These are phyloP conservation scores for Rhodotorula taiwanensis DNA, from an alignment of 768 basidiomycete species.

Conservation along the genomic window DNA sequence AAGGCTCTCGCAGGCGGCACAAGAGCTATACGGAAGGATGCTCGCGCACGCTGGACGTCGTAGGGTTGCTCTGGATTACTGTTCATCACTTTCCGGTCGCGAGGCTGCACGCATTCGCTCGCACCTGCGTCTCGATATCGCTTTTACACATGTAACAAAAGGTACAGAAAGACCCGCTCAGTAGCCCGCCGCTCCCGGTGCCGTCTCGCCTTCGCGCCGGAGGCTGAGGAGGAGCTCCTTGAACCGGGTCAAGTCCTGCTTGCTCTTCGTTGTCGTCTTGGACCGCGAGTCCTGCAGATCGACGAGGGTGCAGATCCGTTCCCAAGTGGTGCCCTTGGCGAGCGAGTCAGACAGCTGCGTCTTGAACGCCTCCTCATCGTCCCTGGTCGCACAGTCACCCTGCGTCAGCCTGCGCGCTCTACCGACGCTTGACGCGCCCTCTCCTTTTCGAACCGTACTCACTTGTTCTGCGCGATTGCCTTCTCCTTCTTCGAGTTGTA, in stretches of 20 bases:
- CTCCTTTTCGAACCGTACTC: conserved; percentile 41
- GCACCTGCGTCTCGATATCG: too few relatives aligned
- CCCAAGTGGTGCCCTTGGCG: conserved; percentile 88
- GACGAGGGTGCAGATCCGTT: conserved; percentile 75
- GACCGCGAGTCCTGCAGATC: conserved; percentile 94
- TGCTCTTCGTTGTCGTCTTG: conserved; percentile 84
- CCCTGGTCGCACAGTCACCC: conserved; percentile 55
- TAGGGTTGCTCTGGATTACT: too few relatives aligned
- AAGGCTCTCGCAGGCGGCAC: too few relatives aligned
- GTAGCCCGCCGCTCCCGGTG: conserved; percentile 90
- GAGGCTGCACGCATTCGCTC: too few relatives aligned
- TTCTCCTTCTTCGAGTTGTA: conserved; percentile 83
- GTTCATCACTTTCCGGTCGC: too few relatives aligned
- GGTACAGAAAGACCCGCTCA: conserved; percentile 43
- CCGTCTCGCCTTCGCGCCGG: conserved; percentile 79
- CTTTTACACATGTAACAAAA: too few relatives aligned
- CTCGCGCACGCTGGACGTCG: too few relatives aligned
- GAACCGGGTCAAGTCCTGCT: conserved; percentile 80
- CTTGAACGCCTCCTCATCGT: conserved; percentile 76
- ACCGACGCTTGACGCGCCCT: background rate
- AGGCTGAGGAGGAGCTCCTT: conserved; percentile 86
- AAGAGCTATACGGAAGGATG: too few relatives aligned
- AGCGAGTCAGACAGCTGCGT: conserved; percentile 65
- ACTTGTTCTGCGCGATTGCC: conserved; percentile 95
- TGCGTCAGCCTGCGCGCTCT: background rate